phyloP scores from a whole-genome alignment of 352 stramenopile genomes.

The Pythium vanterpoolii region DNA sequence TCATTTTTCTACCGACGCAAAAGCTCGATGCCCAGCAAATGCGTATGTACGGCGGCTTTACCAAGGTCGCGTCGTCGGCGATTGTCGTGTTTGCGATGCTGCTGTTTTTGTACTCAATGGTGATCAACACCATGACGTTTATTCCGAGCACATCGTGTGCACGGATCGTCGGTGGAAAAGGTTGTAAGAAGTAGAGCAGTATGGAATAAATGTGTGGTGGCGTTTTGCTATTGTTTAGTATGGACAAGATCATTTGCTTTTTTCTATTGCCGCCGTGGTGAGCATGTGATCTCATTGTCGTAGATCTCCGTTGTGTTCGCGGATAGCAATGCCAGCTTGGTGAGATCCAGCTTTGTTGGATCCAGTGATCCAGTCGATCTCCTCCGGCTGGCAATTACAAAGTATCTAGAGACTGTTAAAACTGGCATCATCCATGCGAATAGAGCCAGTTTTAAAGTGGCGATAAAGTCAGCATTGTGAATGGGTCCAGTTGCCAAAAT shows the following conservation, averaged over 20 bases:
- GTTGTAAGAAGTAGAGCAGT: neutral
- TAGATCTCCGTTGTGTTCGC: too few relatives aligned
- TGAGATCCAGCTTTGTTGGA: too few relatives aligned
- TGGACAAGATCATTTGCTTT: too few relatives aligned
- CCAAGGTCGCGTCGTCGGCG: slow-evolving; percentile 28
- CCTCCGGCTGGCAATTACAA: too few relatives aligned
- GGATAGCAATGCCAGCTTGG: too few relatives aligned
- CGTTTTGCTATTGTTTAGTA: too few relatives aligned
- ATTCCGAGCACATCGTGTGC: slow-evolving; percentile 4
- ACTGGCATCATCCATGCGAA: neutral
- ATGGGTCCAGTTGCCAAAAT: neutral
- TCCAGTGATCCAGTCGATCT: too few relatives aligned
- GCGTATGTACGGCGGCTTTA: slow-evolving; percentile 34
- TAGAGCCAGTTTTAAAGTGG: neutral
- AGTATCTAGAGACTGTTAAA: too few relatives aligned
- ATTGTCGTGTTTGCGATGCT: slow-evolving; percentile 57
- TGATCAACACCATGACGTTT: slow-evolving; percentile 35
- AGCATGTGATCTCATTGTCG: too few relatives aligned
- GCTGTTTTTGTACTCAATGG: slow-evolving; percentile 60
- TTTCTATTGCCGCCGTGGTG: too few relatives aligned
- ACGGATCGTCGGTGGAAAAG: slow-evolving; percentile 15
- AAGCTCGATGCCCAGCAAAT: slow-evolving; percentile 38
- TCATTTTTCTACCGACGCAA: slow-evolving; percentile 31
- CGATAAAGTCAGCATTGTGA: neutral
- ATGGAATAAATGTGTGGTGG: neutral